Conservation (phyloP, 352 stramenopile species). For the Pythium brachiatum region DNA sequence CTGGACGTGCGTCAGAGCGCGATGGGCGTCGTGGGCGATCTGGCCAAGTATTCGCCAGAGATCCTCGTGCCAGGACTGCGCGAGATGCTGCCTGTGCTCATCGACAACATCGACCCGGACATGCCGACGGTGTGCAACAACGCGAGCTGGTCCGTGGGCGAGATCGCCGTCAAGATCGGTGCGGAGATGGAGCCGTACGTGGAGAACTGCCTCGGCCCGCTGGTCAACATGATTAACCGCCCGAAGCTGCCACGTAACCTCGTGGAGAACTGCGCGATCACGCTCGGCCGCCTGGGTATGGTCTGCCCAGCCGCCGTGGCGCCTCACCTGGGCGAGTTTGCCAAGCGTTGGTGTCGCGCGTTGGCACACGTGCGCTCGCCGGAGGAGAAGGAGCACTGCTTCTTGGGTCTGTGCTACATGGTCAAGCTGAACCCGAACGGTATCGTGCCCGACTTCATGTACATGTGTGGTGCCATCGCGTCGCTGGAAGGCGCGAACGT, state of each 20-base stretch:
- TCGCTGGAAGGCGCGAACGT: slow-evolving; percentile 82
- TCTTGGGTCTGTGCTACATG: slow-evolving; percentile 89
- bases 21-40: slow-evolving; percentile 87
- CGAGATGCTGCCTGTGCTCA: slow-evolving; percentile 79
- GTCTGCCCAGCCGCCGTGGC: slow-evolving; percentile 82
- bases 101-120: slow-evolving; percentile 87
- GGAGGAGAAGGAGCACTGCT: slow-evolving; percentile 90
- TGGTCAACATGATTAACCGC: slow-evolving; percentile 88
- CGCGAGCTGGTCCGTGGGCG: slow-evolving; percentile 88
- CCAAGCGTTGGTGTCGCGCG: slow-evolving; percentile 86
- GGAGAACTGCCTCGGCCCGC: slow-evolving; percentile 53
- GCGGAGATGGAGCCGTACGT: slow-evolving; percentile 86
- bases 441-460: slow-evolving; percentile 88
- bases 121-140: slow-evolving; percentile 92
- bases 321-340: slow-evolving; percentile 82
- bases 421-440: slow-evolving; percentile 89
- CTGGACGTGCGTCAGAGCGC: slow-evolving; percentile 87
- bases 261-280: slow-evolving; percentile 90
- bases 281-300: slow-evolving; percentile 84
- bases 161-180: slow-evolving; percentile 85
- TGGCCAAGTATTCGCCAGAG: slow-evolving; percentile 81
- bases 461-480: slow-evolving; percentile 86
- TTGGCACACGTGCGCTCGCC: slow-evolving; percentile 80
- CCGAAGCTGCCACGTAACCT: slow-evolving; percentile 85
- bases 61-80: slow-evolving; percentile 70